Base-by-base conservation (phyloP, 352 stramenopile species). In the Phytophthora sp. region DNA sequence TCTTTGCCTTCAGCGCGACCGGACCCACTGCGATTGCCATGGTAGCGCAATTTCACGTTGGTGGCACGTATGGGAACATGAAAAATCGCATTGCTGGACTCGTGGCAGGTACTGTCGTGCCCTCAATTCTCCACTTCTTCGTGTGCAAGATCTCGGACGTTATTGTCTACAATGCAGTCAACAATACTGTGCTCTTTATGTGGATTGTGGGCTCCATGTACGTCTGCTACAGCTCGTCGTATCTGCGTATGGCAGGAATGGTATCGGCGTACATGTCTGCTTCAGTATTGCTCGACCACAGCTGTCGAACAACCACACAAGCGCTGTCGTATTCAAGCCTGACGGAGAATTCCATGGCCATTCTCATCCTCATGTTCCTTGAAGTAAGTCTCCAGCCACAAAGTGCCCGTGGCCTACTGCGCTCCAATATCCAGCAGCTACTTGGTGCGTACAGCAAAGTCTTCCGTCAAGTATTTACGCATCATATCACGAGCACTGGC, bases 181-280 rank as follows among this genome's bases (percentile, higher is more conserved):
- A 84, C 59, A 87, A 93, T 58, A n/a, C 72, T 7, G 69, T 84
- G 33, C 72, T 93, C 16, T 89, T 86, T 53, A 9, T 78, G 18
- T 91, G 84, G 82, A 86, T 76, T 5, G 68, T 75, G 30, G 60
- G 73, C 13, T 93, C 82, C 18, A 90, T 93, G 79, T 93, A 91
- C 50, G 75, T 89, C 12, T 87, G 78, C 54, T 93, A 82, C 72
- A 88, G 72, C 39, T 77, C 75, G n/a, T 57, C 64, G 7, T 87
- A 89, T 56, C 57, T 87, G 35, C 69, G 66, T 8, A 80, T 65
- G 51, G 82, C 82, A 1, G 84, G 84, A 13, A 84, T 91, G 72
- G 80, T 91, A 7, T 90, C 82, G 0, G 84, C 82, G 1, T 91
- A 78, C 50, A 88, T 90, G 77, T 76, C 80, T 1, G 74, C 82